Conservation (phyloP, 2,329 filamentous ascomycete species). For the Aspergillus hiratsukae region DNA sequence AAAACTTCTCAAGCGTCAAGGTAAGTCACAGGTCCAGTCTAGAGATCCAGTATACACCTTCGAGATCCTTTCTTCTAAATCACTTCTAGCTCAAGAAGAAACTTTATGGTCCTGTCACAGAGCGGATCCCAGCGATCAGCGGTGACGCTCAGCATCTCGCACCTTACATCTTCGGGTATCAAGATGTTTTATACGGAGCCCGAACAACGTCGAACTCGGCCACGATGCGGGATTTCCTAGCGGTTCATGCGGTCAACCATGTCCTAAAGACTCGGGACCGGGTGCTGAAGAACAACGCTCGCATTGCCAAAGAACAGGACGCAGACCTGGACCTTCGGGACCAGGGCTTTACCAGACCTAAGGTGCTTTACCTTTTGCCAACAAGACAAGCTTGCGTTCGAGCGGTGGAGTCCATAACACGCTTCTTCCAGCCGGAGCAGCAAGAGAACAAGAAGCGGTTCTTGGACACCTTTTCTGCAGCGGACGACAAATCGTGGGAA, state of each 20-base stretch:
- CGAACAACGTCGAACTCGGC: constrained; percentile 65
- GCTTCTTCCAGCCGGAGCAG: constrained; percentile 75
- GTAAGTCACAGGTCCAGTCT: constrained; percentile 16
- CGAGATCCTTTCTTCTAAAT: constrained; percentile 22
- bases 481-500: constrained; percentile 62
- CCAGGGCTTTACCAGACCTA: constrained; percentile 92
- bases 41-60: constrained; percentile 17
- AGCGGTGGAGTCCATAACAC: constrained; percentile 71
- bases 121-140: constrained; percentile 56
- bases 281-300: constrained; percentile 88
- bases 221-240: constrained; percentile 65
- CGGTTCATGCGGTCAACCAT: constrained; percentile 85
- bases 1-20: constrained; percentile 32
- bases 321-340: constrained; percentile 74
- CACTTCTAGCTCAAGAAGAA: constrained; percentile 64
- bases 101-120: constrained; percentile 52
- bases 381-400: constrained; percentile 81
- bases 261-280: constrained; percentile 88
- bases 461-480: constrained; percentile 71
- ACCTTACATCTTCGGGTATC: constrained; percentile 73
- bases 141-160: constrained; percentile 62
- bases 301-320: constrained; percentile 62
- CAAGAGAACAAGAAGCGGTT: constrained; percentile 95
- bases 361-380: constrained; percentile 84
- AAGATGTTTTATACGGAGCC: constrained; percentile 72